Conservation (phyloP, 208 protist genomes). For the Kentomonas sorsogonicus region DNA sequence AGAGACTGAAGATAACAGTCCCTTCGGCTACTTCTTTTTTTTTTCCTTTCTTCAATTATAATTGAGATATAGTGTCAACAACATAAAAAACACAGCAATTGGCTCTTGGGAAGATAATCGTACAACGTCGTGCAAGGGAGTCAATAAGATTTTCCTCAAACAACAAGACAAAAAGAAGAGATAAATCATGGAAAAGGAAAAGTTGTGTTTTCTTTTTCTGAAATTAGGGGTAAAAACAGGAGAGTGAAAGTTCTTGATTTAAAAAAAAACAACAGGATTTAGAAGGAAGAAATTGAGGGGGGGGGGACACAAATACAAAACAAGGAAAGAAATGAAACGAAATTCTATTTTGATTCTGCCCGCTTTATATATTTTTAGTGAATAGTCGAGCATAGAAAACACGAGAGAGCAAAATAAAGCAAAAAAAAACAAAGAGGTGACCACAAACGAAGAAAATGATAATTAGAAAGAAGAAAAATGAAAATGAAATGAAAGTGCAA, state of each 20-base stretch:
- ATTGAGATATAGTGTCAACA: no score
- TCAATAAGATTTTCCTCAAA: no score
- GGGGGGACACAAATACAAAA: not conserved
- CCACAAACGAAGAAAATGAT: constrained; percentile 9
- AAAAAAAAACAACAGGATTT: constrained; percentile 1
- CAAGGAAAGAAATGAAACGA: no score
- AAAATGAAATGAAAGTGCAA: not conserved
- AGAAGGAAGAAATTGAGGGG: constrained; percentile 12
- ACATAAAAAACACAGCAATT: no score
- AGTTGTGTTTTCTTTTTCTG: not conserved
- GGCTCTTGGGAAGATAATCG: no score
- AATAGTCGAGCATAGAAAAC: not conserved
- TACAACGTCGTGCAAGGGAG: no score
- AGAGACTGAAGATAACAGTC: no score
- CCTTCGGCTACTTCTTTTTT: no score
- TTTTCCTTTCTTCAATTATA: no score
- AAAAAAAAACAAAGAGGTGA: not conserved
- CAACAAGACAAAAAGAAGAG: constrained; percentile 4
- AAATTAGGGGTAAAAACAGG: not conserved
- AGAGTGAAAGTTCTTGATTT: not conserved
- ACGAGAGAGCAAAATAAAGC: constrained; percentile 4
- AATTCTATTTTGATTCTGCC: constrained; percentile 12
- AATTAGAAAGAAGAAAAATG: not conserved
- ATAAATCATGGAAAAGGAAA: constrained; percentile 7
- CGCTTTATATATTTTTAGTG: not conserved